Conservation (phyloP, 176 grass and related monocot species). For the Canna indica region DNA sequence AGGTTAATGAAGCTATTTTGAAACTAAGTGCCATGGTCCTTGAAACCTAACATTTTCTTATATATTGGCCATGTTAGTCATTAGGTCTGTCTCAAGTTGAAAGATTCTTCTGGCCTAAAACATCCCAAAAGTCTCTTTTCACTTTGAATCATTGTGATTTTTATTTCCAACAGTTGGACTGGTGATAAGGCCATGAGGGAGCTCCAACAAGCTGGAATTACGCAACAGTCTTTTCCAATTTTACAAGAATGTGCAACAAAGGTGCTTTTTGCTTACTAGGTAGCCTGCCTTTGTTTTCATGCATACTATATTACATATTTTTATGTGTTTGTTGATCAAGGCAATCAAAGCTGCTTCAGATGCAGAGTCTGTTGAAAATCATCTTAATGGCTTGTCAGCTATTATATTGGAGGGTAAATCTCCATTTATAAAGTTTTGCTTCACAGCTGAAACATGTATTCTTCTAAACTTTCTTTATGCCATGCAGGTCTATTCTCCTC, state of each 20-base stretch:
- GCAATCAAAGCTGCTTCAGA: conserved; percentile 83
- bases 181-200: conserved; percentile 70
- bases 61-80: not conserved
- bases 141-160: conserved; percentile 7
- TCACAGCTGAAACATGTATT: conserved; percentile 16
- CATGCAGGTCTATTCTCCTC: conserved; percentile 79
- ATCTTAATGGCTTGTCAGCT: conserved; percentile 53
- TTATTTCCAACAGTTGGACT: conserved; percentile 55
- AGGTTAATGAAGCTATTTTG: no score
- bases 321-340: conserved; percentile 22
- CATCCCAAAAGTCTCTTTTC: not conserved
- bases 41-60: not conserved
- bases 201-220: conserved; percentile 65
- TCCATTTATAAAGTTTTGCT: not conserved
- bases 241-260: conserved; percentile 90
- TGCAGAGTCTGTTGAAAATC: conserved; percentile 45
- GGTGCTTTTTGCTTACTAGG: conserved; percentile 27
- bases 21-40: not conserved
- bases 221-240: conserved; percentile 42
- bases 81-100: not conserved
- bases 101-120: not conserved
- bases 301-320: not conserved
- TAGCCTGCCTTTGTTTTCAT: not conserved
- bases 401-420: conserved; percentile 66
- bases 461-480: conserved; percentile 9